Percentiles rank a stretch among this genome's conserved stretches.
phyloP scores from a whole-genome alignment of 106 monocot genomes.

The Apostasia shenzhenica region DNA sequence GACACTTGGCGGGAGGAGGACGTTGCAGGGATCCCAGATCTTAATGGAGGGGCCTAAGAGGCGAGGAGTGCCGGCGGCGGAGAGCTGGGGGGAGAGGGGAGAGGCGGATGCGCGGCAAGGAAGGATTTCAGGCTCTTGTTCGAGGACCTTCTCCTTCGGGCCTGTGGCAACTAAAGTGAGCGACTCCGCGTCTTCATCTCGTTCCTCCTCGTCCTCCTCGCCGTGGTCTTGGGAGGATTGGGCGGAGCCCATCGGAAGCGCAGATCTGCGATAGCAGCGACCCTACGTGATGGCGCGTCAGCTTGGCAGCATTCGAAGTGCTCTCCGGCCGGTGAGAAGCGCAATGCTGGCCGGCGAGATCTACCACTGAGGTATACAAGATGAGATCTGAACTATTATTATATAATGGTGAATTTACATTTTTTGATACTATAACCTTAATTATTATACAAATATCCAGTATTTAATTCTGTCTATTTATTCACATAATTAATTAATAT shows the following conservation, averaged over 20 bases:
- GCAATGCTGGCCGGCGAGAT: no score
- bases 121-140: constrained; percentile 87
- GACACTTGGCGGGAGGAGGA: constrained; percentile 41
- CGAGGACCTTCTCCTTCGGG: constrained; percentile 39
- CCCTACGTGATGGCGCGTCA: neutral
- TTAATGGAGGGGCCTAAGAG: constrained; percentile 33
- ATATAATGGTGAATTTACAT: no score
- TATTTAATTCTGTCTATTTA: no score
- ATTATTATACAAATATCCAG: no score
- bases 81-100: constrained; percentile 83
- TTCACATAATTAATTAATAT: no score
- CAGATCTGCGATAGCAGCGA: neutral
- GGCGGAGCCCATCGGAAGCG: constrained; percentile 38
- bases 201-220: constrained; percentile 14
- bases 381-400: no score
- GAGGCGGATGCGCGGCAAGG: constrained; percentile 85
- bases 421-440: no score
- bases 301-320: neutral
- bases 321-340: neutral
- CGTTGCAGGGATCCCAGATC: constrained; percentile 78
- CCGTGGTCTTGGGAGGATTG: constrained; percentile 25
- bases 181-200: neutral
- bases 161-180: neutral
- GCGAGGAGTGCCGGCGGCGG: constrained; percentile 53
- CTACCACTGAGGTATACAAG: no score